Percentiles rank a stretch among this genome's conserved stretches.
Conservation (phyloP, 1,284 basidiomycete species). For the Apiotrichum mycotoxinovorans region DNA sequence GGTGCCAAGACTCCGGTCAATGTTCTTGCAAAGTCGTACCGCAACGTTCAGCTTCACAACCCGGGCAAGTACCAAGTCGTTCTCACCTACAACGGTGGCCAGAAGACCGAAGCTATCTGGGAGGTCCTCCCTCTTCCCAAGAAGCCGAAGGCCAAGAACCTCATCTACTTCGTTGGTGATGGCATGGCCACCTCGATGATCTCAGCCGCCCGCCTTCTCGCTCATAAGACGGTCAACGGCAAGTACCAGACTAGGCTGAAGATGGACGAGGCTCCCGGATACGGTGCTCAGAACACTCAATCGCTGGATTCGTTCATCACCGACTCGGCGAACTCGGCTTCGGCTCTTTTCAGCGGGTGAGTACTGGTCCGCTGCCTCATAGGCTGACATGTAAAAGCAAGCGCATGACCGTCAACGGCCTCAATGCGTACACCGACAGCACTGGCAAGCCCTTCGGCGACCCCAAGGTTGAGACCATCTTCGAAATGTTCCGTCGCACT, state of each 20-base stretch:
- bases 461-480: constrained; percentile 49
- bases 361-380: not conserved
- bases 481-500: constrained; percentile 42
- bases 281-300: constrained; percentile 42
- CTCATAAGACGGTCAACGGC: constrained; percentile 53
- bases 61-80: constrained; percentile 33
- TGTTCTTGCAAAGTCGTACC: constrained; percentile 48
- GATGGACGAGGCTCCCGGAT: constrained; percentile 42
- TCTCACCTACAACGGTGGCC: constrained; percentile 34
- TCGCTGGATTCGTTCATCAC: constrained; percentile 47
- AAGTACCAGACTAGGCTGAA: constrained; percentile 45
- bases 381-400: constrained; percentile 7
- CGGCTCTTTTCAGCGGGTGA: constrained; percentile 49
- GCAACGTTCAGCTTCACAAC: constrained; percentile 44
- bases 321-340: constrained; percentile 53
- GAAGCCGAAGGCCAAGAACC: constrained; percentile 44
- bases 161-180: constrained; percentile 50
- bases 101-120: constrained; percentile 45
- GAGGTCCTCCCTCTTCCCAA: constrained; percentile 34
- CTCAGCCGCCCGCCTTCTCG: constrained; percentile 49
- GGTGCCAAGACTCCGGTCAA: constrained; percentile 45
- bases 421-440: constrained; percentile 44
- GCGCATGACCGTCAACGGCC: constrained; percentile 52
- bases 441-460: constrained; percentile 36
- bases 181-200: constrained; percentile 47